A percentile compares a stretch with the other conserved stretches of the same genome.
Conservation (phyloP, 257 asterid genomes). For the Solanum habrochaites region DNA sequence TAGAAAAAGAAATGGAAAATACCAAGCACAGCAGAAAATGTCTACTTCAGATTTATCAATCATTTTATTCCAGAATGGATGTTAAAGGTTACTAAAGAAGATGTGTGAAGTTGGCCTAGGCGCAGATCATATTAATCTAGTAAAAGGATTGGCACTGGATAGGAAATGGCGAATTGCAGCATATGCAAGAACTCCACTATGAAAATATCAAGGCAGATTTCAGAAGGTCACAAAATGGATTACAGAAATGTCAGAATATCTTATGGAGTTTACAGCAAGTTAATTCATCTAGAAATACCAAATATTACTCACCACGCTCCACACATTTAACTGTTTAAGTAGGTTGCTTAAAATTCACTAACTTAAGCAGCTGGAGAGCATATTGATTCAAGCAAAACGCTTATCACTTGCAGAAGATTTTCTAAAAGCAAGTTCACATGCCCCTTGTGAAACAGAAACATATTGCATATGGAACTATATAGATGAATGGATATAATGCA, state of each 20-base stretch:
- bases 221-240: not conserved
- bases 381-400: not conserved
- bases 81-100: not conserved
- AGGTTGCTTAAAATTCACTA: not conserved
- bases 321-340: not conserved
- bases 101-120: not conserved
- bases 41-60: not conserved
- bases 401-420: not conserved
- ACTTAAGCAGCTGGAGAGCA: not conserved
- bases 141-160: not conserved
- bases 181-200: not conserved
- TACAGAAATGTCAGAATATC: not conserved
- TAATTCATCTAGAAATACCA: not conserved
- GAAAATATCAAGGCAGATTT: not conserved
- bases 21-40: not conserved
- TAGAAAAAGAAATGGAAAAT: not conserved
- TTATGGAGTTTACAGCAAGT: not conserved
- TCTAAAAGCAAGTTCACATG: not conserved
- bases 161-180: not conserved
- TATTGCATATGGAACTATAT: not conserved
- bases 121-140: not conserved
- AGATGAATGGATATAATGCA: not conserved
- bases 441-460: not conserved
- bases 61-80: not conserved
- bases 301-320: not conserved